Evolutionary conservation across 2,329 filamentous ascomycete species (phyloP).

Genomic region (Aspergillus novofumigatus): DNA sequence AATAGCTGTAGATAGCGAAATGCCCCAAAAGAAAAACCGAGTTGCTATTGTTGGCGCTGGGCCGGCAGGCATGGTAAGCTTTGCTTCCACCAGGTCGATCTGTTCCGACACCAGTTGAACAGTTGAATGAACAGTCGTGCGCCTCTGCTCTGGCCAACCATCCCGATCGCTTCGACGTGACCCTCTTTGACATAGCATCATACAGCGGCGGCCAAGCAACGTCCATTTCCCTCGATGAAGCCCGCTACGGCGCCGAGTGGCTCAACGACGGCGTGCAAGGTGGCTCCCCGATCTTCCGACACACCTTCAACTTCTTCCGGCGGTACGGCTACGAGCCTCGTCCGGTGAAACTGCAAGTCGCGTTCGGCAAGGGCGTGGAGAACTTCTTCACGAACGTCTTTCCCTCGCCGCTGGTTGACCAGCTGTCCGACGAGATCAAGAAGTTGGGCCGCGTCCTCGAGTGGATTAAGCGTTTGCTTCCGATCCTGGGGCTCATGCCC

Average conservation of each 20-base stretch:
- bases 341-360: conserved; percentile 56
- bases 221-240: conserved; percentile 53
- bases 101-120: neutral
- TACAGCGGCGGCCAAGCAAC: conserved; percentile 60
- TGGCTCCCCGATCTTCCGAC: conserved; percentile 57
- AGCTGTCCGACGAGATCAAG: conserved; percentile 53
- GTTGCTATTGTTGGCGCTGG: conserved; percentile 60
- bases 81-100: neutral
- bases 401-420: conserved; percentile 52
- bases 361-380: conserved; percentile 55
- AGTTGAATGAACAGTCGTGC: conserved; percentile 48
- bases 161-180: conserved; percentile 62
- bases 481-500: conserved; percentile 53
- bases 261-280: conserved; percentile 61
- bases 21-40: conserved; percentile 36
- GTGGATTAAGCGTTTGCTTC: conserved; percentile 52
- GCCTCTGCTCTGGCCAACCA: conserved; percentile 64
- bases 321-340: conserved; percentile 55
- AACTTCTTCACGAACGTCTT: conserved; percentile 61
- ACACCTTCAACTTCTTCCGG: conserved; percentile 60
- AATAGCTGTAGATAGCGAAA: neutral
- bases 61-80: conserved; percentile 57
- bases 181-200: conserved; percentile 55
- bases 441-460: conserved; percentile 53
- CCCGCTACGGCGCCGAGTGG: conserved; percentile 55